Base-by-base conservation (phyloP, 768 basidiomycete genomes). In the Boletales sp. region DNA sequence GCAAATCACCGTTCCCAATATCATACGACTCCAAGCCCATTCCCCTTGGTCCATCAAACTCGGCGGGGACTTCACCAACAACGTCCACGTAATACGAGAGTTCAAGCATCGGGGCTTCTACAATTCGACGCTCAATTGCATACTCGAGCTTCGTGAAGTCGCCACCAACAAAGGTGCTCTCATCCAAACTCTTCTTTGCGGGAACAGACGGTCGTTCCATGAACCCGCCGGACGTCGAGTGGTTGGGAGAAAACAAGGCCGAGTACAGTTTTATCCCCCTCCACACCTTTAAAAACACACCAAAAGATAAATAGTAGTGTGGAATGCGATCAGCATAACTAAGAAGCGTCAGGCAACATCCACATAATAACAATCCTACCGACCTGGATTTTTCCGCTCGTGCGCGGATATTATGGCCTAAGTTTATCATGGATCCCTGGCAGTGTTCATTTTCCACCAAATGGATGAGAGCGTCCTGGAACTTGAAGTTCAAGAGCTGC, bases 51-150 rank as follows among this genome's bases (percentile, higher is more conserved):
- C 63, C 60, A 50, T 62, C 43, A 57, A 57, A 38, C 47, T 69
- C 60, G 41, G 60, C 46, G 27, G 89, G 86, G 4, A 91, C 88
- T 27, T 81, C 74, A 29, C 94, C 94, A 2, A 86, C 86, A 6
- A 83, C 83, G 66, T 97, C 95, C 9, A 78, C 79, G 57, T 93
- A 95, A 69, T 97, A 98, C 2, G 83, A 80, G 44, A 97, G 62
- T 45, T 97, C 93, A 32, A 98, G 62, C 14, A 75, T 58, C 0
- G 84, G 84, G 0, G 90, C 79, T 55, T 94, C 89, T 27, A 98
- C 65, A 27, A 98, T 74, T 45, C 84, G 88, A 34, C 85, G 82
- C 52, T 93, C 90, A 44, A 93, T 82, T 11, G 90, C 95, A 63
- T 98, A 98, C 64, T 98, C 94, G 17, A 81, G 57, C 8, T 70